Base-by-base conservation (phyloP, 192 early-diverging fungal species). In the Entrophospora sp. region DNA sequence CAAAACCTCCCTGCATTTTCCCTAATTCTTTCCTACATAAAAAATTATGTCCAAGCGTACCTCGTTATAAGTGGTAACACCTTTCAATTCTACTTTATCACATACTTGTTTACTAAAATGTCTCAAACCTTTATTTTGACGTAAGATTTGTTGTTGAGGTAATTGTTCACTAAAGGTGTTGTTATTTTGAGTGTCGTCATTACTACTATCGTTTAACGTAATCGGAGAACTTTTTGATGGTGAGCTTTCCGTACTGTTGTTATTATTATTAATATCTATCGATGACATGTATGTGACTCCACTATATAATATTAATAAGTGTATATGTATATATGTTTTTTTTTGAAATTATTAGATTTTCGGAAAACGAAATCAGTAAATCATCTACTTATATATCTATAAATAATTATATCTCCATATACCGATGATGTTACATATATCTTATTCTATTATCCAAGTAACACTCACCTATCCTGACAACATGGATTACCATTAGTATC, bases 41-140 rank as follows among this genome's bases (percentile, higher is more conserved):
- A n/a, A n/a, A n/a, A n/a, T n/a, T n/a, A 48, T 5, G 5, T 5
- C 45, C 7, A 48, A 18, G 20, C 44, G 8, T 72, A 78, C 77
- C 68, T 83, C 82, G 62, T 87, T 83, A 61, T 85, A 85, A 6
- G 82, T 85, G 12, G 85, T 85, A 9, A 73, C 57, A 8, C 78
- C 77, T 71, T 83, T 83, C 35, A 71, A 56, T 46, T 78, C 71
- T 27, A 87, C 85, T 64, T 77, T 81, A 48, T 83, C 84, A 52
- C 83, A 84, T 20, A 87, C 82, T 51, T 76, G 75, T 43, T 75
- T 72, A 32, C 83, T 84, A 56, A 84, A 84, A 61, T 84, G 80
- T 8, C 83, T 71, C 31, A 87, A 67, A 14, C 85, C 85, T 65
- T 83, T 84, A 32, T 69, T 75, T 53, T 69, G 65, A 27, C 77